Evolutionary conservation across 2,329 filamentous ascomycete genomes (phyloP).

Genomic region (Colletotrichum sp.): DNA sequence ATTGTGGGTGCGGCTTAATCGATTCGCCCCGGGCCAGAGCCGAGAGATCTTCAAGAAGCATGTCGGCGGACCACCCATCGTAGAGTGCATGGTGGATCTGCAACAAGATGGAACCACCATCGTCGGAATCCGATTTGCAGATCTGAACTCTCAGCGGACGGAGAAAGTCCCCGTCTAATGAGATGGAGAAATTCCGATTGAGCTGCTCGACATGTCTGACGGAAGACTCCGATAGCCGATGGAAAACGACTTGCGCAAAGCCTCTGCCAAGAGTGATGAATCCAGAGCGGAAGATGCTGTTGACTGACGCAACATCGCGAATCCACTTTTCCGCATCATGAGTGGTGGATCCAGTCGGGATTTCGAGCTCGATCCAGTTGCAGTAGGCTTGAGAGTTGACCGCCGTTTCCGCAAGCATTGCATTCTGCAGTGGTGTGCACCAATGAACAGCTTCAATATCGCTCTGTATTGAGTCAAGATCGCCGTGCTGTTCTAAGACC

Average conservation of each 20-base stretch:
- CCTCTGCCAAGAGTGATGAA: constrained; percentile 63
- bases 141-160: constrained; percentile 70
- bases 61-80: constrained; percentile 91
- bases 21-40: constrained; percentile 42
- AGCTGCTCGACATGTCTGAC: constrained; percentile 45
- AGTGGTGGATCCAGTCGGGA: constrained; percentile 41
- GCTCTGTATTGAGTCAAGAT: background rate
- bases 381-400: constrained; percentile 69
- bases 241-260: constrained; percentile 72
- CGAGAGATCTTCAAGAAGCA: constrained; percentile 72
- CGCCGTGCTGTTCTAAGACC: background rate
- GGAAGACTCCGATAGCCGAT: constrained; percentile 45
- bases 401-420: constrained; percentile 81
- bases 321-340: constrained; percentile 56
- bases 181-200: constrained; percentile 42
- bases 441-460: constrained; percentile 50
- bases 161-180: constrained; percentile 43
- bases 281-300: constrained; percentile 76
- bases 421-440: constrained; percentile 77
- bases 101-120: constrained; percentile 44
- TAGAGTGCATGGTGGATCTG: constrained; percentile 85
- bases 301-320: constrained; percentile 51
- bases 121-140: constrained; percentile 12
- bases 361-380: constrained; percentile 76
- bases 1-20: constrained; percentile 57